These are phyloP conservation scores for carrot (Daucus carota) DNA, from an alignment of 129 eudicot species.

Conservation along the genomic window DH1_v3.0 NC_030383.2:61012501-61013000, in stretches of 20 bases:
- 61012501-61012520: not conserved
- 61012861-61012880: too few relatives aligned
- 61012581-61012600: conserved; percentile 91
- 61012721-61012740: not conserved
- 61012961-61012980: too few relatives aligned
- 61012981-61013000: too few relatives aligned
- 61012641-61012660: not conserved
- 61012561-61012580: conserved; percentile 92
- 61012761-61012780: not conserved
- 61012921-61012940: too few relatives aligned
- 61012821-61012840: not conserved
- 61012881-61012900: not conserved
- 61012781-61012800: not conserved
- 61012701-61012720: not conserved
- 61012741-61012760: not conserved
- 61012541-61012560: conserved; percentile 26
- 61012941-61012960: too few relatives aligned
- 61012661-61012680: not conserved
- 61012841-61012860: too few relatives aligned
- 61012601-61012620: conserved; percentile 80
- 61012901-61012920: too few relatives aligned
- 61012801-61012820: too few relatives aligned
- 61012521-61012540: not conserved
- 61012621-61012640: conserved; percentile 16
- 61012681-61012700: not conserved